A percentile compares a stretch with the other conserved stretches of the same genome.
Conservation (phyloP, 2,329 filamentous ascomycete species). For the Claviceps africana region DNA sequence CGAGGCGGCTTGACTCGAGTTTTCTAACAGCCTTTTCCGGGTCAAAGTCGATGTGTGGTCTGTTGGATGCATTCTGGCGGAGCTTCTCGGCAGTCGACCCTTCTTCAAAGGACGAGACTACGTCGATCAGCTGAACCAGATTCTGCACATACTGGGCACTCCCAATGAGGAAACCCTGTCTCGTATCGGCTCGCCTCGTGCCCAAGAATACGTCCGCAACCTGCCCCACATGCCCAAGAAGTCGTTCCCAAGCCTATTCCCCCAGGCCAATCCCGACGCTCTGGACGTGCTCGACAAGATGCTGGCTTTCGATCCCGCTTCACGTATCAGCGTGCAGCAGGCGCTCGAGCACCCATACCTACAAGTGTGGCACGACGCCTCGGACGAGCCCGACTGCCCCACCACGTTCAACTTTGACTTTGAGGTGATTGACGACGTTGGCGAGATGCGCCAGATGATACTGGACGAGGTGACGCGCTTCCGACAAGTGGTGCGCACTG, state of each 20-base stretch:
- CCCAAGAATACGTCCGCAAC: constrained; percentile 97
- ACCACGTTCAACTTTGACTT: constrained; percentile 97
- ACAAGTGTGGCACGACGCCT: constrained; percentile 95
- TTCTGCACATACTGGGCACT: constrained; percentile 92
- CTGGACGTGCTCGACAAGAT: constrained; percentile 92
- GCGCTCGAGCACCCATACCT: constrained; percentile 94
- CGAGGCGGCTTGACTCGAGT: background rate
- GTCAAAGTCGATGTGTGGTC: constrained; percentile 91
- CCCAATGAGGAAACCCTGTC: constrained; percentile 89
- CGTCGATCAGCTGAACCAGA: constrained; percentile 98
- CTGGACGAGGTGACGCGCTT: constrained; percentile 86
- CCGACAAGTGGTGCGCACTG: constrained; percentile 47
- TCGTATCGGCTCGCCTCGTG: constrained; percentile 86
- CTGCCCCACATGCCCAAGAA: constrained; percentile 91
- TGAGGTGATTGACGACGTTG: constrained; percentile 89
- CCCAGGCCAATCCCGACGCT: constrained; percentile 87
- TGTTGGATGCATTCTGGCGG: constrained; percentile 91
- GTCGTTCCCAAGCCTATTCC: constrained; percentile 76
- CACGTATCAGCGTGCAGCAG: constrained; percentile 85
- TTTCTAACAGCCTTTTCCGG: background rate
- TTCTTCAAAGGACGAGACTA: constrained; percentile 99
- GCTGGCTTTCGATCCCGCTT: constrained; percentile 91
- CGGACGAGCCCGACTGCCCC: constrained; percentile 86
- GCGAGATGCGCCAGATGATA: constrained; percentile 94
- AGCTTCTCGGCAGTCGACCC: constrained; percentile 85